Evolutionary conservation across 2,329 filamentous ascomycete genomes (phyloP), one percentile per base, ranked within the genome.

Genomic region (Diplodia seriata): DNA sequence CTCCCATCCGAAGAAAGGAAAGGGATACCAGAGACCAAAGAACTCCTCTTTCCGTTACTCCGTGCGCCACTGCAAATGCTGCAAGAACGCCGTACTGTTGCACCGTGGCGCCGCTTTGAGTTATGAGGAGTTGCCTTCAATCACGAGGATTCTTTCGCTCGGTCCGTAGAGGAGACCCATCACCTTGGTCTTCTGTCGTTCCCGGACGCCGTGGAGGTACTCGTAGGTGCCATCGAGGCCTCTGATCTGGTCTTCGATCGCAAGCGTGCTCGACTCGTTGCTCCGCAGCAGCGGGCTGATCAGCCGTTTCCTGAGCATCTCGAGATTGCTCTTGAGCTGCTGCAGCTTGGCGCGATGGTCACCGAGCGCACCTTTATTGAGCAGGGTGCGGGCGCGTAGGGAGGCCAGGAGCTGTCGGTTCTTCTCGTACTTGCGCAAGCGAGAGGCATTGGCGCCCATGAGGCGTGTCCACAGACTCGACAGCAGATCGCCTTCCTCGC

Each of bases 341-440:
- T 95, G 84, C 49, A 98, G 86, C 70, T 91, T 90, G 69, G 91
- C 89, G 74, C 96, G 95, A 79, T 97, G 94, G 73, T 93, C 91
- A 71, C 95, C 88, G 9, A 98, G 85, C 43, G 96, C 86, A 70
- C 89, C 88, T 80, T 97, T 97, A 81, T 97, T 97, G 70, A 88
- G 87, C 29, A 97, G 89, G 1, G 94, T 97, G 74, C 91, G 91
- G 68, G 90, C 87, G 70, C 93, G 89, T 68, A 98, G 90, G 71
- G 90, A 90, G 61, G 85, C 87, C 29, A 98, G 87, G 0, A 97
- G 84, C 61, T 89, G 85, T 70, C 90, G 90, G 83, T 98, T 98
- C 80, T 91, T 92, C 78, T 97, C 93, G 79, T 93, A 97, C 78
- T 97, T 97, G 76, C 88, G 87, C n/a, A 97, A 85, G 71, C 90